Base-by-base conservation (phyloP, 371 early-diverging fungal genomes). In the Mortierella sp. region DNA sequence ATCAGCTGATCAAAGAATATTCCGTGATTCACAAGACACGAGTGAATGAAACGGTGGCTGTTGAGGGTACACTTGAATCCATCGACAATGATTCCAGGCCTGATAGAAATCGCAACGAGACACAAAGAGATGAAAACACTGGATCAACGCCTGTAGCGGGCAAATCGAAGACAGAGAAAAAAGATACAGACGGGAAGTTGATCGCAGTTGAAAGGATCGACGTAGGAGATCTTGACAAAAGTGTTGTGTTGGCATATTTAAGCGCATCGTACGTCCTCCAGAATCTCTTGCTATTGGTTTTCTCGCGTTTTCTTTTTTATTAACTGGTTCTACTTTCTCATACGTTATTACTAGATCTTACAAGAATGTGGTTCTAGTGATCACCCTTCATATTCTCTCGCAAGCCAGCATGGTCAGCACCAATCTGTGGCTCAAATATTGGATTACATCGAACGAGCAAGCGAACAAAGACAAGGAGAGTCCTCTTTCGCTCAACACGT, bases 371-470 rank as follows among this genome's bases (percentile, higher is more conserved):
- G 28, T 19, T n/a, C 24, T 69, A 3, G 57, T 69, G 2, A 24
- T 69, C 2, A 24, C 32, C 1, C 61, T 65, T 24, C 69, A 68
- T 59, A 24, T 60, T 10, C 24, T 75, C 8, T 38, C 57, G 3
- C 75, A 75, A 40, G 10, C 45, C 9, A 67, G 76, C 15, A 64
- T 63, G 16, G 60, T 76, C 36, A 19, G 71, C 19, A 65, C 63
- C 57, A 71, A 55, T 15, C 63, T 94, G 15, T 95, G 95, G 93
- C 87, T 94, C 52, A 91, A 92, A 74, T 70, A 88, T 63, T 94
- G 94, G 94, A 87, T 90, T 52, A 73, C 72, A 6, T 72, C 79
- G 24, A 64, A 21, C 24, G 38, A 69, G 5, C 11, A n/a, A 9
- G 15, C 11, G 13, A 11, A 36, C 10, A 40, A 22, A 0, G 43